Percentiles rank a stretch among this genome's conserved stretches.
These are phyloP conservation scores for Leccinum imitatum DNA, from an alignment of 768 basidiomycete species.

Conservation along the genomic window DNA sequence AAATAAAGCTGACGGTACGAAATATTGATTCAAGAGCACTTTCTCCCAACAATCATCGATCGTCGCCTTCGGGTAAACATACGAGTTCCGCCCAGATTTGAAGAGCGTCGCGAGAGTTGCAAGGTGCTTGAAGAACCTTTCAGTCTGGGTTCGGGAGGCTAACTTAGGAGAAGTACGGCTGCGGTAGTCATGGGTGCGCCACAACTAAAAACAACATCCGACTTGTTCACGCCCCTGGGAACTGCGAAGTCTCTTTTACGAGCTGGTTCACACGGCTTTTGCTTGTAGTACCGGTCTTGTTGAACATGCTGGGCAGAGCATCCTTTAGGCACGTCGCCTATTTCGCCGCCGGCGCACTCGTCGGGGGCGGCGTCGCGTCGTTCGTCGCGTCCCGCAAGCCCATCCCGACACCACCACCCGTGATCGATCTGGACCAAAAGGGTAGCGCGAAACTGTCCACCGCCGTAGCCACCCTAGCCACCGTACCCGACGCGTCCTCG, in stretches of 20 bases:
- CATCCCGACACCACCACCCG: conserved; percentile 24
- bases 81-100: conserved; percentile 42
- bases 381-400: conserved; percentile 40
- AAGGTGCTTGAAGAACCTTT: conserved; percentile 47
- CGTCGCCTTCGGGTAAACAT: conserved; percentile 75
- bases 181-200: too few species aligned
- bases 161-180: background rate
- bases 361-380: conserved; percentile 75
- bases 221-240: background rate
- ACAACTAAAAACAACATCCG: too few species aligned
- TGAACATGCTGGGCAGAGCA: conserved; percentile 41
- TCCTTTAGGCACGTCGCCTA: conserved; percentile 61
- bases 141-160: background rate
- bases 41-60: conserved; percentile 94
- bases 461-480: conserved; percentile 16
- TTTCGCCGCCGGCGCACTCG: conserved; percentile 79
- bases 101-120: conserved; percentile 80
- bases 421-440: conserved; percentile 46
- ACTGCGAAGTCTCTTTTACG: background rate
- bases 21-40: conserved; percentile 84
- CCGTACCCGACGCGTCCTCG: conserved; percentile 24
- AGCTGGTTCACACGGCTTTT: background rate
- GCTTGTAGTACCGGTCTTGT: background rate
- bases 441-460: conserved; percentile 45
- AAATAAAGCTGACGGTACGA: conserved; percentile 22